Base-by-base conservation (phyloP, 108 stramenopile genomes). In the Conticribra guillardii region DNA sequence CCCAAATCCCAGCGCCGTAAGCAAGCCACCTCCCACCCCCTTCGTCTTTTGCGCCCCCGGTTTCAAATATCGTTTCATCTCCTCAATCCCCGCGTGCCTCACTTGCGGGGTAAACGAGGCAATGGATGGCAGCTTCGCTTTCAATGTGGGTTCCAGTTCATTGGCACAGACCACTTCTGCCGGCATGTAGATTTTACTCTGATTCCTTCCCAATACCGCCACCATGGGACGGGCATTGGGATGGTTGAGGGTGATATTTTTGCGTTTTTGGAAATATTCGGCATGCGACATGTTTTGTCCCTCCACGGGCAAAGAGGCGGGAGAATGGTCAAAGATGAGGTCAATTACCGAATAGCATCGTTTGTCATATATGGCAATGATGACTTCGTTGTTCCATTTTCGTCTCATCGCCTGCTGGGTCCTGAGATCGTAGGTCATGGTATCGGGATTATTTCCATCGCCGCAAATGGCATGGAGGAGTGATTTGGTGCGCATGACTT, bases 351-450 rank as follows among this genome's bases (percentile, higher is more conserved):
- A 68, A 37, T 56, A 61, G 61, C 76, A 83, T 51, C 71, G 78
- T 55, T 84, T 88, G 63, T 88, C 87, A 37, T 82, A 76, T 51
- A 60, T 88, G 32, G 67, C 56, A 69, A 88, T 88, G 45, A 88
- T 84, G 18, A 71, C 46, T 60, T 88, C 82, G 1, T 83, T 82
- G 51, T 80, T 79, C 70, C 76, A 85, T 4, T 71, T 0, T n/a
- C 71, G 60, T 47, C 67, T 83, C 24, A 60, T 64, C 3, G 44
- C 30, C 1, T 64, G 57, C 18, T 63, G 15, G 5, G 83, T 79
- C 29, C 56, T 32, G 1, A 4, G 41, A 14, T 49, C 26, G 14
- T 66, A 79, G 16, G 59, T 52, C 41, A 60, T 69, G 14, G 28
- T 16, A 11, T 51, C 49, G 9, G 81, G 81, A 51, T 79, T 50